phyloP scores from a whole-genome alignment of 2,329 filamentous ascomycete species.

The Aureobasidium uvarum region DNA sequence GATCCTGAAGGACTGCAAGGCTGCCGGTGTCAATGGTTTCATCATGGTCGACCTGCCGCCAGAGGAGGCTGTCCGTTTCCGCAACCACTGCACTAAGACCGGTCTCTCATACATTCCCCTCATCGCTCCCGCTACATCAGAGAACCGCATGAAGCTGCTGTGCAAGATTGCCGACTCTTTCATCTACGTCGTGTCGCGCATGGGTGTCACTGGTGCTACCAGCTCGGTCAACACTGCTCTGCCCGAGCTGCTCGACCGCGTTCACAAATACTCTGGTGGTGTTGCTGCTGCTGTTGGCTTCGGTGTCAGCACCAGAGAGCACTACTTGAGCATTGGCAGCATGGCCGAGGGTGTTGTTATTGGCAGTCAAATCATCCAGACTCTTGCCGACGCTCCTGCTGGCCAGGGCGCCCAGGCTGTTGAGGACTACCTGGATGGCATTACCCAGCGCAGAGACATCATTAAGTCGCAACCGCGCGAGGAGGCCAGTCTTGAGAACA shows the following conservation, averaged over 20 bases:
- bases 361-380: constrained; percentile 89
- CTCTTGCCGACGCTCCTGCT: constrained; percentile 65
- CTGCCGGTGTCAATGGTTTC: constrained; percentile 88
- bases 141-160: constrained; percentile 88
- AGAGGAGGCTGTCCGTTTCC: constrained; percentile 91
- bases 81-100: constrained; percentile 74
- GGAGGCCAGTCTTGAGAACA: constrained; percentile 67
- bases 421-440: constrained; percentile 79
- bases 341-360: constrained; percentile 95
- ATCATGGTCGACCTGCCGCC: constrained; percentile 95
- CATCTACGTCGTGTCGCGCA: constrained; percentile 96
- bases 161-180: constrained; percentile 98
- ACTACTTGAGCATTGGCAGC: constrained; percentile 80
- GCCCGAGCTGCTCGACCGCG: constrained; percentile 75
- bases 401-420: constrained; percentile 70
- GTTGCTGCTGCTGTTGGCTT: constrained; percentile 92
- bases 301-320: constrained; percentile 90
- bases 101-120: constrained; percentile 94
- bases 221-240: constrained; percentile 79
- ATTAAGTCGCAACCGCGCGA: constrained; percentile 57
- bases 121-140: constrained; percentile 90
- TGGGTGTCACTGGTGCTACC: constrained; percentile 91
- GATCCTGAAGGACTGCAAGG: constrained; percentile 78
- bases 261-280: constrained; percentile 89
- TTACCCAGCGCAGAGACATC: constrained; percentile 53